Percentiles rank a stretch among this genome's conserved stretches.
These are phyloP conservation scores for Penicillium roqueforti DNA, from an alignment of 495 filamentous ascomycete genomes.

Conservation along the genomic window DNA sequence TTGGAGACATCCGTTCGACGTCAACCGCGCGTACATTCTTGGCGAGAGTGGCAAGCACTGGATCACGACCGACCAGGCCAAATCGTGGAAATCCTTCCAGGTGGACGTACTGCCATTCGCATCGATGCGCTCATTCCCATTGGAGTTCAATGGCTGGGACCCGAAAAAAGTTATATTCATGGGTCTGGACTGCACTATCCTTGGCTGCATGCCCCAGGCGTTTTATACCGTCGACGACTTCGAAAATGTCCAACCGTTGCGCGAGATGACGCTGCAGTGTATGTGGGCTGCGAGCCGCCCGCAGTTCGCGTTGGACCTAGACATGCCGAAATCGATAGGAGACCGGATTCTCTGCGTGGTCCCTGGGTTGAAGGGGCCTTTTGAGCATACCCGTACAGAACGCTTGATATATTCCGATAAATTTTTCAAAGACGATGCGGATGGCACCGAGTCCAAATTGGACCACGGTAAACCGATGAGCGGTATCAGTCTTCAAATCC, in stretches of 20 bases:
- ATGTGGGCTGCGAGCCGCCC: slow-evolving; percentile 76
- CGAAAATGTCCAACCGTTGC: slow-evolving; percentile 56
- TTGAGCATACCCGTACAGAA: slow-evolving; percentile 52
- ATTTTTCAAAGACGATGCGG: slow-evolving; percentile 57
- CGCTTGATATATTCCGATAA: slow-evolving; percentile 74
- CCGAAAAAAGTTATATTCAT: slow-evolving; percentile 79
- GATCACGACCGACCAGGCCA: slow-evolving; percentile 72
- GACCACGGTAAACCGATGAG: slow-evolving; percentile 70
- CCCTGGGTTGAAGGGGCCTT: slow-evolving; percentile 56
- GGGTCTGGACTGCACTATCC: slow-evolving; percentile 48
- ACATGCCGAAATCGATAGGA: slow-evolving; percentile 51
- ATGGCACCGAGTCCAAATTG: slow-evolving; percentile 65
- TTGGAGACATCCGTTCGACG: slow-evolving; percentile 70
- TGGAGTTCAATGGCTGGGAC: slow-evolving; percentile 78
- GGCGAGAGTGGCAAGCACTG: slow-evolving; percentile 64
- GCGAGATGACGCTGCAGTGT: slow-evolving; percentile 64
- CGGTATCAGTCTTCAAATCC: slow-evolving; percentile 63
- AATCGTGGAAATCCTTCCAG: slow-evolving; percentile 72
- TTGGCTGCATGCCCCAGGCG: slow-evolving; percentile 42
- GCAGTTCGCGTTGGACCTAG: slow-evolving; percentile 60
- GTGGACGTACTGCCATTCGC: slow-evolving; percentile 44
- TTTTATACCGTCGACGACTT: slow-evolving; percentile 88
- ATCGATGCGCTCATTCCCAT: slow-evolving; percentile 17
- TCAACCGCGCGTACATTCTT: slow-evolving; percentile 71
- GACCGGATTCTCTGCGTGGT: slow-evolving; percentile 77